Percentiles rank a stretch among this genome's conserved stretches.
Evolutionary conservation across 176 grass and related monocot genomes (phyloP).

Genomic region (Aechmea fasciata): DNA sequence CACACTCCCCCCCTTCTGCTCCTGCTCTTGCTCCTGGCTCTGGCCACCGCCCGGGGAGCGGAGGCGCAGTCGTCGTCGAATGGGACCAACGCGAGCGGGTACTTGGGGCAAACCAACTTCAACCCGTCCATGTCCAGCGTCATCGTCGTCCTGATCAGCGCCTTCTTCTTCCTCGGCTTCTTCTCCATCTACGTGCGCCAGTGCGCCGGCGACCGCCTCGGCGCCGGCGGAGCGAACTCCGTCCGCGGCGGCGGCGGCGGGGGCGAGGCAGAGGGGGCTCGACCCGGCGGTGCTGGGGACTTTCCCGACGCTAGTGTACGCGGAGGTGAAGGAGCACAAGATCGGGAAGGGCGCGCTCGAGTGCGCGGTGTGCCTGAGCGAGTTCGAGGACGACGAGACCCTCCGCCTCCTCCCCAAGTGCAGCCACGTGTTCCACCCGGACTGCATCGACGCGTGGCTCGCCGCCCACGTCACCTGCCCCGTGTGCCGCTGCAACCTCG

Average conservation of each 20-base stretch:
- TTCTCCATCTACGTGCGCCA: conserved; percentile 80
- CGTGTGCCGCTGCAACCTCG: conserved; percentile 72
- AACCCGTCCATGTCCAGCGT: conserved; percentile 71
- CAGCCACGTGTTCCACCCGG: conserved; percentile 81
- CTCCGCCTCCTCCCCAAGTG: conserved; percentile 79
- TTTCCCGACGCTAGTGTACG: conserved; percentile 71
- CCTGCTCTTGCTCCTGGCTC: neutral
- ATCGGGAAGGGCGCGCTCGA: conserved; percentile 56
- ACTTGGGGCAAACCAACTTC: conserved; percentile 21
- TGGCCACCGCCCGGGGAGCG: conserved; percentile 5
- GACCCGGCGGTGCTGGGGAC: conserved; percentile 40
- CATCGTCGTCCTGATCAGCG: conserved; percentile 55
- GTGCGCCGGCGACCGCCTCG: conserved; percentile 24
- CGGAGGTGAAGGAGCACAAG: conserved; percentile 81
- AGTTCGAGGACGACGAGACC: conserved; percentile 89
- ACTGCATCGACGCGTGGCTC: conserved; percentile 90
- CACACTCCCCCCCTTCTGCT: neutral
- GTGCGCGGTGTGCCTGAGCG: conserved; percentile 91
- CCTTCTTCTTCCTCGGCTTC: conserved; percentile 83
- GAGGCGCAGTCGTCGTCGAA: neutral
- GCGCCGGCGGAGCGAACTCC: neutral
- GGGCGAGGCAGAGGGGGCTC: conserved; percentile 42
- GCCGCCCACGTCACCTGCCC: conserved; percentile 69
- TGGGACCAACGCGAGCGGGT: neutral
- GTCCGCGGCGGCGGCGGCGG: neutral